Conservation (phyloP, 345 rosid genomes). For the Brassica juncea region DNA sequence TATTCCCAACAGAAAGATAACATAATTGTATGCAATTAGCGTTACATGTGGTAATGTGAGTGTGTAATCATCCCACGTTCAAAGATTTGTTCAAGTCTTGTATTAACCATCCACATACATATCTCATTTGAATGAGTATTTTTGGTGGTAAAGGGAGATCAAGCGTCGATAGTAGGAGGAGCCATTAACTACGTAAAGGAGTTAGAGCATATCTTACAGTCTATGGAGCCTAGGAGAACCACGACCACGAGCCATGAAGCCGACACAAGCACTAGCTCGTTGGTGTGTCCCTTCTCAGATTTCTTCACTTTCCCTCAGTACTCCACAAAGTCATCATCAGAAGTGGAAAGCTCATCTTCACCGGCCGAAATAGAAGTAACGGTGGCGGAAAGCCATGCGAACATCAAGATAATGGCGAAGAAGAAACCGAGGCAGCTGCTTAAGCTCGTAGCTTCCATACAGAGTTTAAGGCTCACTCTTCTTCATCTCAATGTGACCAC, state of each 20-base stretch:
- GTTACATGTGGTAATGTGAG: not conserved
- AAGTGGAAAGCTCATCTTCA: slow-evolving; percentile 21
- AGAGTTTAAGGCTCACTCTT: slow-evolving; percentile 57
- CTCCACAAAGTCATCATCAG: slow-evolving; percentile 45
- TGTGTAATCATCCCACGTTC: not conserved
- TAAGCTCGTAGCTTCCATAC: slow-evolving; percentile 61
- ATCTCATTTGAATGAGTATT: not conserved
- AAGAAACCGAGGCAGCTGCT: slow-evolving; percentile 74
- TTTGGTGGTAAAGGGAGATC: slow-evolving; percentile 53
- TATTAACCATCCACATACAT: not conserved
- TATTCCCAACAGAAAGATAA: not conserved
- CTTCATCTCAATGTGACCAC: slow-evolving; percentile 80
- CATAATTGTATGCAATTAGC: not conserved
- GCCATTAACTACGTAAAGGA: slow-evolving; percentile 63
- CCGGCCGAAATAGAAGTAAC: slow-evolving; percentile 64
- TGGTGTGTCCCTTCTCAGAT: slow-evolving; percentile 56
- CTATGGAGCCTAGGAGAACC: slow-evolving; percentile 30
- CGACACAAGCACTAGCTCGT: slow-evolving; percentile 34
- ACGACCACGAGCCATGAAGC: slow-evolving; percentile 15
- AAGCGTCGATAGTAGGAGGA: slow-evolving; percentile 66
- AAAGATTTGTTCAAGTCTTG: not conserved
- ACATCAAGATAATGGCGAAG: slow-evolving; percentile 65
- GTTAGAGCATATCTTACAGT: slow-evolving; percentile 55
- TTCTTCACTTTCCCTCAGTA: slow-evolving; percentile 76
- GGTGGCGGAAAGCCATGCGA: slow-evolving; percentile 90